Conservation (phyloP, 2,329 filamentous ascomycete genomes). For the Mycosphaerella sp. region DNA sequence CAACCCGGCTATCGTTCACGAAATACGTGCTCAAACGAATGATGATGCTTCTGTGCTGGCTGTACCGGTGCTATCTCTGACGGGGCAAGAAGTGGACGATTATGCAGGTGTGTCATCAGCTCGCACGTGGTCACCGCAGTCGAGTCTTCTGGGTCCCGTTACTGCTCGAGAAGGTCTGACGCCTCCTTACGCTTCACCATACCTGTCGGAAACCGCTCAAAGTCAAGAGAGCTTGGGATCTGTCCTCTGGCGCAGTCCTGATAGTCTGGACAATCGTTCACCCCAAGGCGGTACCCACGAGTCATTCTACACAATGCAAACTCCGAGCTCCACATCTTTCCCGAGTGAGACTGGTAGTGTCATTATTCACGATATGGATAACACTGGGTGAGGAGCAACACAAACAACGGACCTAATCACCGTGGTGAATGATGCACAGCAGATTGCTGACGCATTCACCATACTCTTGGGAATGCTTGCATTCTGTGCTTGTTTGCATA, state of each 20-base stretch:
- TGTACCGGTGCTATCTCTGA: constrained; percentile 1
- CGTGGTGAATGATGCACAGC: not conserved
- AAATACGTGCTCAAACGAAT: constrained; percentile 32
- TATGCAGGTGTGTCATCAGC: constrained; percentile 13
- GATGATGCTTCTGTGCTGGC: constrained; percentile 9
- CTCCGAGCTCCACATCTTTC: constrained; percentile 20
- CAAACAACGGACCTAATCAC: not conserved
- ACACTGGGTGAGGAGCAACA: constrained; percentile 3
- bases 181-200: constrained; percentile 23
- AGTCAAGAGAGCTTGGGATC: constrained; percentile 28
- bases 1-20: constrained; percentile 48
- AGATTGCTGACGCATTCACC: not conserved
- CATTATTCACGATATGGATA: constrained; percentile 17
- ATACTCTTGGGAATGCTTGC: not conserved
- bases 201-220: constrained; percentile 16
- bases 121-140: constrained; percentile 15
- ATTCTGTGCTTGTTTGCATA: not conserved
- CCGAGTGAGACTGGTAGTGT: constrained; percentile 29
- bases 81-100: not conserved
- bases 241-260: constrained; percentile 21
- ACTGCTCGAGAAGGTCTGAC: constrained; percentile 25
- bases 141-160: constrained; percentile 26
- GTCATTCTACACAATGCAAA: constrained; percentile 12
- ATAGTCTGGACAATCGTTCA: constrained; percentile 3
- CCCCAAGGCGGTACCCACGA: not conserved